Evolutionary conservation across 306 rosid genomes (phyloP).

Genomic region (Aeschynomene evenia): DNA sequence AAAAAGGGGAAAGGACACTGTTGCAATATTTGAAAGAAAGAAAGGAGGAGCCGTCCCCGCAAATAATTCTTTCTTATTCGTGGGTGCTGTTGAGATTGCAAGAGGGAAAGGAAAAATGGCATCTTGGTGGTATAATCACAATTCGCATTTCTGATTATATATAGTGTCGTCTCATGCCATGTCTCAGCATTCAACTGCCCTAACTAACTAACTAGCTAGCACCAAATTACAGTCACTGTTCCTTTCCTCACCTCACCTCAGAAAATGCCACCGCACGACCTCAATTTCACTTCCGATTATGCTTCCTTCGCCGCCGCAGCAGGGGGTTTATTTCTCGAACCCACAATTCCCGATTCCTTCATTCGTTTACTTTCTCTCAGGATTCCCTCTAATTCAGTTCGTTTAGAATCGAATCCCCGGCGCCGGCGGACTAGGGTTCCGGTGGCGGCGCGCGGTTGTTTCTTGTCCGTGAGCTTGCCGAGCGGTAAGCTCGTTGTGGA

Average conservation of each 20-base stretch:
- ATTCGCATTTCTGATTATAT: too few species aligned
- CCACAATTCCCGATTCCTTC: constrained; percentile 51
- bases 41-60: neutral
- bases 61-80: neutral
- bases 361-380: constrained; percentile 40
- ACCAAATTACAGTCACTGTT: too few species aligned
- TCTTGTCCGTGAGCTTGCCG: constrained; percentile 69
- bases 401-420: constrained; percentile 11
- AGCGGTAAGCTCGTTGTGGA: constrained; percentile 46
- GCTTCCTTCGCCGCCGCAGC: constrained; percentile 30
- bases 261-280: constrained; percentile 45
- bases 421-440: constrained; percentile 29
- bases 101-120: neutral
- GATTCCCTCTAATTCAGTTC: constrained; percentile 15
- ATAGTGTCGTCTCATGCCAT: neutral
- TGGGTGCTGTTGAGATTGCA: neutral
- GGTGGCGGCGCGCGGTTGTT: constrained; percentile 34
- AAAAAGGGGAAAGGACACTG: neutral
- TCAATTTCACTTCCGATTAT: constrained; percentile 27
- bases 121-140: too few species aligned
- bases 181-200: neutral
- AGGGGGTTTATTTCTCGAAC: constrained; percentile 76
- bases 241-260: neutral
- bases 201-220: neutral
- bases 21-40: neutral